Base-by-base conservation (phyloP, 345 rosid genomes). In the Populus nigra region DNA sequence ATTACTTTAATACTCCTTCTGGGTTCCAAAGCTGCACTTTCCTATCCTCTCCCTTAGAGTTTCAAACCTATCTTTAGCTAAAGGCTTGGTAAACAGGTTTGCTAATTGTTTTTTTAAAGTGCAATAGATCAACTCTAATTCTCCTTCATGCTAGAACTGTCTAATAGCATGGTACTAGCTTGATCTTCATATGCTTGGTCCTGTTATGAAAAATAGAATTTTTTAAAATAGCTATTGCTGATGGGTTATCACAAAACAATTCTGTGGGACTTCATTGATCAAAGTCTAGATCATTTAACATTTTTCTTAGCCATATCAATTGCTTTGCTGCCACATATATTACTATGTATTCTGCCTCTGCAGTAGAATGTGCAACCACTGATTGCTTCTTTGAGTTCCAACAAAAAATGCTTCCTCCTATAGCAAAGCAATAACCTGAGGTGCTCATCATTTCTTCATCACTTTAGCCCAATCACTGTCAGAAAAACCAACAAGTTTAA, bases 201-300 rank as follows among this genome's bases (percentile, higher is more conserved):
- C 0, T 47, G 0, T 57, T 25, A 70, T 70, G 20, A 8, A 23
- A 29, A 8, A 63, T 0, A 8, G 0, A 15, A 27, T 63, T 12
- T 1, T 63, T 63, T 8, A 7, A 17, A 27, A 70, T 43, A 11
- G 10, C 5, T 9, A 75, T 75, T 0, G 4, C n/a, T 23, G 6
- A n/a, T 47, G 5, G 3, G 1, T 75, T 75, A 2, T 66, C 35
- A 29, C 0, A 7, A 0, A 18, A 17, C 5, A 75, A 18, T 4
- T 7, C 0, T 1, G 0, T 43, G 5, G 29, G 31, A n/a, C 3
- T 11, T 39, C 0, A 0, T 17, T 13, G 10, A 18, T 1, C 20
- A 7, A 8, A 17, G 3, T 20, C 9, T 2, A 65, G 45, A 43
- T 47, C 41, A 27, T 1, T 20, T 0, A 65, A 0, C 0, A 63